Base-by-base conservation (phyloP, 2,329 filamentous ascomycete species). In the Bertia moriformis region DNA sequence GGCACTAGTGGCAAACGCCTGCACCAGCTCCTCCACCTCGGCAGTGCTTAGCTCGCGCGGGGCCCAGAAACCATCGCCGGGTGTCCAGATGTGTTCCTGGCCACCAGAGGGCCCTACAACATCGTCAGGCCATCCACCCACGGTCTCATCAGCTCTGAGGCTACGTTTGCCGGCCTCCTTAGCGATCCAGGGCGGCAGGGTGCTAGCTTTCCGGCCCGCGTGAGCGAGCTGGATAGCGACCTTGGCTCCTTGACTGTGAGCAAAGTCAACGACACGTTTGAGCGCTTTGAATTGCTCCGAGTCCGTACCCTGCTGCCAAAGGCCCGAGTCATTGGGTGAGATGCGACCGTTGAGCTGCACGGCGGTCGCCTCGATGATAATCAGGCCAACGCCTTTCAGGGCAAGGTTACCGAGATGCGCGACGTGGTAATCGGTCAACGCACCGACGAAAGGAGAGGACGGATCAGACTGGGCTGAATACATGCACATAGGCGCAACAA, bases 351-450 rank as follows among this genome's bases (percentile, higher is more conserved):
- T 63, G 0, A 70, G 54, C 2, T 62, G 58, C 0, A 78, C 71
- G 7, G 69, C 58, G 2, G 73, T 75, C 3, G 73, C 71, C 52
- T 78, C 74, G 14, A 74, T 60, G 40, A 71, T 61, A 7, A 70
- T 49, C n/a, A 78, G 51, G 4, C 72, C 74, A 0, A 73, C 71
- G 0, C 74, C 74, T n/a, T 74, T 67, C 49, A 68, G 63, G 19
- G 73, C 60, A 43, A 78, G 78, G 18, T 71, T 72, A 20, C 75
- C 74, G 40, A 78, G 57, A 45, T 78, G 75, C 27, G 73, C 67
- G 41, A 73, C 50, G 50, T 78, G 73, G 71, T 71, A 79, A 48
- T 66, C 54, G 3, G 69, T 76, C 47, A 69, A 62, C 49, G 78
- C 71, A 20, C 75, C 75, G 51, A 79, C 69, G 4, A 43, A 37